Evolutionary conservation across 129 eudicot species (phyloP), one percentile per base, ranked within the genome.

Genomic region (Ambrosia trifida): DNA sequence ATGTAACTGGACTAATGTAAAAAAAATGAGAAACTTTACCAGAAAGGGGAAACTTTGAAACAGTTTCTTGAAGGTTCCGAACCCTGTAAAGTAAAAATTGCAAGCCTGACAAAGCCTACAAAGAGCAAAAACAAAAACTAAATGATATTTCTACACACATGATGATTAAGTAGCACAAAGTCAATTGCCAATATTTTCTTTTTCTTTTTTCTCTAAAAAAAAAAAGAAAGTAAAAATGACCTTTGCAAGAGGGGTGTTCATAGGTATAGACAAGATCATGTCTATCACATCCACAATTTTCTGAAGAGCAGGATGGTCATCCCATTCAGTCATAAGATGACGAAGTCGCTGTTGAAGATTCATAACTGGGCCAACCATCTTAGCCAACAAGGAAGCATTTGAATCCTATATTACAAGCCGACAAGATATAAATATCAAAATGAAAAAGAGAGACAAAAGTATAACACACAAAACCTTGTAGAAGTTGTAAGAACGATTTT

Each of bases 211-310:
- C 28, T 0, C 28, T 24, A 3, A 41, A 16, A 13, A 40, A 71
- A 7, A 4, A 40, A 57, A 8, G 7, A 11, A 33, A n/a, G n/a
- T n/a, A n/a, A n/a, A 31, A 32, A 16, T 45, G 28, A 91, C 98
- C 96, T 94, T 91, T 32, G 99, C 95, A 59, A 94, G 93, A 75
- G 99, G 92, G 70, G 97, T 89, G 77, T 60, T 75, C 74, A 74
- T 28, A 77, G 99, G 99, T 54, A 94, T 82, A 74, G 89, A 81
- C 81, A 90, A 84, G 50, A 87, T 79, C 97, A 90, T 88, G 63
- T 94, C 96, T 80, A 76, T 68, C 51, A 86, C 89, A 73, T 88
- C 97, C 76, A 87, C 50, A 24, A 90, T 85, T 84, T 84, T 90
- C 86, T 80, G 93, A 81, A 94, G 91, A 70, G 93, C 92, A 78